Base-by-base conservation (phyloP, 192 early-diverging fungal species). In the Coemansia sp. region DNA sequence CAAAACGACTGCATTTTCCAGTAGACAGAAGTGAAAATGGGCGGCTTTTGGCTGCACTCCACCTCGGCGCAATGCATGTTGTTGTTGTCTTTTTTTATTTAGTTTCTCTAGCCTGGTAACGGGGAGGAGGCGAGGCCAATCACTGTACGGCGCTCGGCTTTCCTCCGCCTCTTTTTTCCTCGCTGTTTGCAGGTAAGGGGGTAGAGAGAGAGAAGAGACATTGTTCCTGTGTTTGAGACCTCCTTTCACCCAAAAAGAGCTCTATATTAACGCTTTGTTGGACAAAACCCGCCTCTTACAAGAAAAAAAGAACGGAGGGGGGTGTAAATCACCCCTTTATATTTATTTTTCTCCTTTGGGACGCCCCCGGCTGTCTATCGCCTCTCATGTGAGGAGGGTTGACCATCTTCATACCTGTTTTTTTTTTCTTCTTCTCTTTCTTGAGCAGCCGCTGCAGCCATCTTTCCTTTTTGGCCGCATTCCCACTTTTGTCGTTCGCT, bases 331-430 rank as follows among this genome's bases (percentile, higher is more conserved):
- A 46, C 62, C 62, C 50, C 27, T 25, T 59, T 64, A 8, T n/a
- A 12, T 34, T 46, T 6, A 42, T 42, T 46, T 45, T 64, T 46
- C 41, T 64, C 23, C 27, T 27, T 55, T 55, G 7, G 57, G 31
- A 14, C 27, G 15, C 53, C 23, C 27, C 14, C 12, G 57, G 17
- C 11, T 58, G 55, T 58, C 31, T 15, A 58, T 58, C 31, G 31
- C n/a, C 10, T 59, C 57, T 45, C 39, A 63, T 63, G 38, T 63
- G 62, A 63, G 62, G 62, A 63, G 62, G 62, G 62, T 59, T 63
- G 44, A 63, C 62, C 68, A 63, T 58, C 45, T 65, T 36, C 29
- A 23, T 63, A 25, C 62, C 48, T 45, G 29, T 25, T 46, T 44
- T 45, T 11, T 53, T 36, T 32, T 11, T 53, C 25, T 32, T 45